Evolutionary conservation across 768 basidiomycete species (phyloP).

Genomic region (Auricularia sp.): DNA sequence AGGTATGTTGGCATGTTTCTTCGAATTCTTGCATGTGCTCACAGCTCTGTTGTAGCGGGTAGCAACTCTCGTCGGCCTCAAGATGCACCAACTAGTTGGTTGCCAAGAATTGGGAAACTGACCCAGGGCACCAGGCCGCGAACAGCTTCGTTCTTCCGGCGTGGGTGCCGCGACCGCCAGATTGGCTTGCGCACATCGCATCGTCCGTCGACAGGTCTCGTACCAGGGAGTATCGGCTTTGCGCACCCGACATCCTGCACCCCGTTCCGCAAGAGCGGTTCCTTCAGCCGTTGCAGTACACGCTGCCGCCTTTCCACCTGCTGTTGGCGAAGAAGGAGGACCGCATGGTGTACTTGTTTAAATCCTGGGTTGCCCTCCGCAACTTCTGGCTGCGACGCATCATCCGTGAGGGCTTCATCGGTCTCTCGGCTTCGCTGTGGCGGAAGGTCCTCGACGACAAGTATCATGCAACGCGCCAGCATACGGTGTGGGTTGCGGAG

Average conservation of each 20-base stretch:
- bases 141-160: not conserved
- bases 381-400: not conserved
- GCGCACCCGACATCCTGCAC: not conserved
- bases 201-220: not conserved
- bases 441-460: not conserved
- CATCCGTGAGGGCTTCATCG: not conserved
- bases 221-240: not conserved
- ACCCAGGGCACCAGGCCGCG: not conserved
- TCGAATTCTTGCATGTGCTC: no score
- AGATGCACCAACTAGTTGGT: not conserved
- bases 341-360: not conserved
- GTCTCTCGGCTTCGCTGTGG: not conserved
- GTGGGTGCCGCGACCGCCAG: not conserved
- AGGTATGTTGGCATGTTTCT: no score
- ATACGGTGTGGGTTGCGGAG: no score
- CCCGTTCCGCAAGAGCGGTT: not conserved
- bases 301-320: not conserved
- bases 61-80: no score
- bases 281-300: not conserved
- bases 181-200: not conserved
- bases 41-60: no score
- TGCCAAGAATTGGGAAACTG: not conserved
- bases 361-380: not conserved
- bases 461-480: not conserved
- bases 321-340: not conserved